Evolutionary conservation across 2,329 filamentous ascomycete genomes (phyloP), one percentile per base, ranked within the genome.

Genomic region (Chaetoscypha palmicola): DNA sequence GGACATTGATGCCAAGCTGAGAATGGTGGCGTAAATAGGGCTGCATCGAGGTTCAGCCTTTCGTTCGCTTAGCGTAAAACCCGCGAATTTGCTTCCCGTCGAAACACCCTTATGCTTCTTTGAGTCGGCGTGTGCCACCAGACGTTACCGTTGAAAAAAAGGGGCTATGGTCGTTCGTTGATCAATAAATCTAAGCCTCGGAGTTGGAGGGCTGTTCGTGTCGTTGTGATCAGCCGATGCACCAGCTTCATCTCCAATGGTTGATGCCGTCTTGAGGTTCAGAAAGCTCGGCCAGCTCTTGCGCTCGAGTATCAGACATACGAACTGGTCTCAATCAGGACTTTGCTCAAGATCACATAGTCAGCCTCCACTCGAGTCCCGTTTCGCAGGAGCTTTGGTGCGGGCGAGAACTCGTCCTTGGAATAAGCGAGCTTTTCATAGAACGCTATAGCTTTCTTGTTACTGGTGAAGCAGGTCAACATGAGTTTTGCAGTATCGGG

Each of bases 401-500:
- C 58, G 0, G 79, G 79, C 11, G 77, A 79, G 38, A 68, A 72
- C 7, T 68, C 69, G 52, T 83, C 79, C 34, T 63, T 67, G 28
- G 50, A 62, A 56, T 77, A 82, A 0, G 82, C 83, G 10, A 78
- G 60, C 48, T 68, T 73, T 36, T 68, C 62, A 62, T 89, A 89
- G 53, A 87, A 83, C 2, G 53, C 58, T 31, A 74, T 64, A 0
- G 74, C 84, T 2, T 63, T 62, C 23, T 63, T 52, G 57, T 89
- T 89, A 48, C 70, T 69, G 40, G 72, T 62, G 57, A 86, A 88
- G 57, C 83, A 84, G 1, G 83, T 87, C 56, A 89, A 66, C 84
- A 89, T 89, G 35, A 79, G 69, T 63, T 87, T 87, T 17, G 68
- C 62, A 35, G 83, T 68, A 1, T 68, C 67, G 2, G 70, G 67